phyloP scores from a whole-genome alignment of 371 early-diverging fungal species.

The Funneliformis caledonium region DNA sequence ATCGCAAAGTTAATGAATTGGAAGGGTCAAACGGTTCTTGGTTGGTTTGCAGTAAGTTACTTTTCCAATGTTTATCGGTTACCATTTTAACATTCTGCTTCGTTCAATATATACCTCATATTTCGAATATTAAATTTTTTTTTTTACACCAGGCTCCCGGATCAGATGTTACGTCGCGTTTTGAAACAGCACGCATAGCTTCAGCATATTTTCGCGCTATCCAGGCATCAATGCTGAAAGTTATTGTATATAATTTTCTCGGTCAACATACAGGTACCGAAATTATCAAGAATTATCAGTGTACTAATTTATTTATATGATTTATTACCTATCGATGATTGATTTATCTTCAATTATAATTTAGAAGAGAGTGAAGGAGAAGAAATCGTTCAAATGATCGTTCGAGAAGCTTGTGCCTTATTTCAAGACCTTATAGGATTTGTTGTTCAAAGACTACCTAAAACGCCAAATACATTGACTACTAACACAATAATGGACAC shows the following conservation, averaged over 20 bases:
- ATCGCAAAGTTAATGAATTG: constrained; percentile 38
- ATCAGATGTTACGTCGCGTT: background rate
- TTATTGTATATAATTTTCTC: constrained; percentile 35
- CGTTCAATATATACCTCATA: background rate
- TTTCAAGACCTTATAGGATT: constrained; percentile 40
- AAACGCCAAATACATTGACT: background rate
- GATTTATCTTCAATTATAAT: background rate
- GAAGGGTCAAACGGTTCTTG: constrained; percentile 39
- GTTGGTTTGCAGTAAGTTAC: constrained; percentile 37
- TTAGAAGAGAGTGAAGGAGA: constrained; percentile 26
- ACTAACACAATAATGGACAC: background rate
- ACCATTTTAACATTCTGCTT: background rate
- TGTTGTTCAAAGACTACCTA: constrained; percentile 2
- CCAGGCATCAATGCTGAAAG: constrained; percentile 36
- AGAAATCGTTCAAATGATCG: constrained; percentile 13
- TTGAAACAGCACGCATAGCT: constrained; percentile 28
- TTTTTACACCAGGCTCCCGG: constrained; percentile 12
- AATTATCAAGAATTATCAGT: background rate
- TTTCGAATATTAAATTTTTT: background rate
- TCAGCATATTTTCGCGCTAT: constrained; percentile 37
- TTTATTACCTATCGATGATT: background rate
- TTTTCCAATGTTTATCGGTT: background rate
- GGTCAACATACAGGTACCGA: constrained; percentile 27
- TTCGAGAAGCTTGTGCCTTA: constrained; percentile 23
- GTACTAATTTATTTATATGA: background rate